Evolutionary conservation across 78 protist genomes (phyloP), one percentile per base, ranked within the genome.

Genomic region (Dictyostelium capitatum): DNA sequence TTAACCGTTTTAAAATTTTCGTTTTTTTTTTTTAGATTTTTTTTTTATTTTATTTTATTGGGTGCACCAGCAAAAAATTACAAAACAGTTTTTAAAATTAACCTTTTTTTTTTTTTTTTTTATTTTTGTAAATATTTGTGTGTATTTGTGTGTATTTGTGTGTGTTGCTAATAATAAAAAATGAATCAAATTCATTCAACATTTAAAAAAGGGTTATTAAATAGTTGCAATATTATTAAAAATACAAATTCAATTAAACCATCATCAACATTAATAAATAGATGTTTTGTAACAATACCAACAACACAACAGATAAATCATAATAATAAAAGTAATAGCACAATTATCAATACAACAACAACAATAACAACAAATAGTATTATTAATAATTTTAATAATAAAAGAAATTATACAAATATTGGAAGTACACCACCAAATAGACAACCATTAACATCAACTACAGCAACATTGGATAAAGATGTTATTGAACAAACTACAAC

Each of bases 141-240:
- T 53, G 2, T 53, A 12, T 53, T 5, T 53, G 5, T 53, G 59
- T 53, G 12, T 53, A 2, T 37, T 37, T 37, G 43, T 37, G n/a
- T n/a, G n/a, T n/a, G n/a, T n/a, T n/a, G 43, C 43, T 37, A 28
- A 64, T 17, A 64, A 23, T 6, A 28, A 28, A 15, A 64, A 64
- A 67, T 67, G 75, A 67, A 67, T 1, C 75, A 67, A 67, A 67
- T 67, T 30, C 75, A 67, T 32, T 25, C 75, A 20, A 67, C 75
- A 6, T 12, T 67, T 67, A 25, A 67, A 67, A 67, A 67, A 67
- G 5, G 48, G 23, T 32, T 67, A 30, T 32, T 17, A 67, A 67
- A 67, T 32, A 67, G 28, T 67, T 7, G 10, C 15, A 32, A 32
- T 32, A 32, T 32, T 67, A 32, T n/a, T 14, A 67, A 32, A 32